Evolutionary conservation across 2,329 filamentous ascomycete genomes (phyloP), one percentile per base, ranked within the genome.

Genomic region (Fonsecaea pedrosoi): DNA sequence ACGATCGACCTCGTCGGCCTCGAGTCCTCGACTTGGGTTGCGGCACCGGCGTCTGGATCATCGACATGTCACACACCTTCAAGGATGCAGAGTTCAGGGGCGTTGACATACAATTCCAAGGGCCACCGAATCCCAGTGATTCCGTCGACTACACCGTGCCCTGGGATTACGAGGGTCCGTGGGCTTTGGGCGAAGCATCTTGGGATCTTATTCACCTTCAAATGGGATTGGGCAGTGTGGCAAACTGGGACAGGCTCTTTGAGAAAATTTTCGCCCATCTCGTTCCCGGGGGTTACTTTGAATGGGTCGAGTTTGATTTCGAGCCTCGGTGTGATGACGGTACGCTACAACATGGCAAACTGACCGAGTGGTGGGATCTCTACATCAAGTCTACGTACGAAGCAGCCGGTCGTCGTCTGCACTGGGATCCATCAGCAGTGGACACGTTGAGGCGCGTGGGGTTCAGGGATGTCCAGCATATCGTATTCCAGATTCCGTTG

Each of bases 281-380:
- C 32, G 88, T 88, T 72, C 92, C 92, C 1, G 89, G 89, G 1
- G 94, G 94, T 62, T 86, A 85, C 75, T 84, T 97, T 63, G 94
- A 98, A 78, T 92, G 96, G 72, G 87, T 96, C 56, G 94, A 98
- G 77, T 90, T 98, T 62, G 92, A 98, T 78, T 91, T 91, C 78
- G 82, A 86, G 56, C 92, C 92, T 18, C 87, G 87, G 60, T 90
- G 88, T 74, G 89, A 92, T 69, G 87, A 91, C 72, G 84, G 85
- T 40, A 86, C 87, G 0, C 79, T 91, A 13, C 71, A 78, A 3
- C 79, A 86, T 42, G 67, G 65, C 2, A 68, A 74, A 74, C 40
- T 72, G 37, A 64, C 55, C 1, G 63, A 86, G 72, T 97, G 93
- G 93, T 90, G 71, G 71, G 55, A 89, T 69, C 79, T 86, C 32